Evolutionary conservation across 2,329 filamentous ascomycete genomes (phyloP), one percentile per base, ranked within the genome.

Genomic region (Talaromyces albobiverticillius): DNA sequence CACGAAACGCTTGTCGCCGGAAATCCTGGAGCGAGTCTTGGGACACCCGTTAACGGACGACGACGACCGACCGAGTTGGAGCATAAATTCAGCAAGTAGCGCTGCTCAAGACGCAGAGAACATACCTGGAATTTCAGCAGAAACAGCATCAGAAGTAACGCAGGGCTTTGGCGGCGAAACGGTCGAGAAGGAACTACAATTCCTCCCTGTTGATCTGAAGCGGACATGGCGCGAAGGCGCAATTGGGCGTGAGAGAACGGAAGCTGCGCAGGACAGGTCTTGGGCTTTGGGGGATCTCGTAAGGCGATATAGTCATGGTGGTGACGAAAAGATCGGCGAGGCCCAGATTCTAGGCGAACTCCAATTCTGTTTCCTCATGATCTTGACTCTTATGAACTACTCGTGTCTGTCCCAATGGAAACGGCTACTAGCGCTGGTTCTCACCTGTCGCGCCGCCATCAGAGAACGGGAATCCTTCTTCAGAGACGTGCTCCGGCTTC

Each of bases 381-480:
- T 83, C 2, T 62, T 86, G 55, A 84, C 82, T 4, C 71, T 86
- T 58, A 84, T 84, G 72, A 87, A 86, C 63, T 85, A 81, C 64
- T 85, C 82, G 2, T 86, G 83, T 61, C 69, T 86, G 3, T 82
- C 86, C 64, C 83, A 86, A 63, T 87, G 84, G 84, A 85, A 83
- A 62, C 71, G 84, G 34, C 60, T 86, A 10, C 67, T 86, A 9
- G 70, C 70, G 1, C 67, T 87, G 22, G 69, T 85, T 7, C 70
- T 86, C 47, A 86, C 82, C 0, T 85, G 80, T 61, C 74, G 72
- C 16, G 65, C 64, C 38, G 82, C 82, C 2, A 73, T 85, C 14
- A 54, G 60, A 9, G 72, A 78, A 20, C 70, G 76, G 2, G 69
- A 79, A 26, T 63, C 63, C 2, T 76, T 85, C 51, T 84, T 84